Evolutionary conservation across 768 basidiomycete genomes (phyloP), one percentile per base, ranked within the genome.

Genomic region (Punctularia strigosozonata): DNA sequence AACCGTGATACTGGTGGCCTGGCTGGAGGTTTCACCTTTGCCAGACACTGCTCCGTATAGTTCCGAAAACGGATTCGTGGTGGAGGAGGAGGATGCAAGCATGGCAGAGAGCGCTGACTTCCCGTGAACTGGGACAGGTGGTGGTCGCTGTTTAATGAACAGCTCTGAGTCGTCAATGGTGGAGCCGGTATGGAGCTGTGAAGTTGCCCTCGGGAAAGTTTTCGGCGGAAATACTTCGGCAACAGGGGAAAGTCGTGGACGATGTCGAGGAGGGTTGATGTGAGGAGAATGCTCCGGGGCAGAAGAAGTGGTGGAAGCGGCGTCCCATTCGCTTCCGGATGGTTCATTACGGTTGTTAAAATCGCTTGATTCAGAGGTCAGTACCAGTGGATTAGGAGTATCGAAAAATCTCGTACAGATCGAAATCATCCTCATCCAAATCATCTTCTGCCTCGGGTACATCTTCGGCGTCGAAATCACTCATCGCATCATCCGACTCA

Each of bases 11-110:
- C 66, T 69, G 33, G 76, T 65, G 1, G 75, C 70, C 4, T 77
- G 73, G 5, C 73, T 57, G 41, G 78, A 73, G 13, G 56, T 44
- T n/a, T 62, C 59, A 3, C 76, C 75, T 3, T 85, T 77, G 0
- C 88, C 85, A 0, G 86, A 81, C 19, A 91, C 84, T 4, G 83
- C 74, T 6, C 81, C 81, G 53, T 98, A 98, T 21, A 85, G 60
- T 49, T 91, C 81, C 5, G 81, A 69, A 57, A 92, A 95, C 1
- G 94, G 91, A 54, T 94, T 95, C 7, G 81, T 68, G 28, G 63
- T 54, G 26, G 71, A 63, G 6, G 68, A 68, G 2, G 81, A 71
- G 4, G 77, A 70, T 2, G 80, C 81, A 19, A 97, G 69, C 64
- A 87, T 76, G 1, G 78, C 63, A 0, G 84, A 77, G 14, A 95